These are phyloP conservation scores for Bertia moriformis DNA, from an alignment of 2,329 filamentous ascomycete genomes.

Conservation along the genomic window DNA sequence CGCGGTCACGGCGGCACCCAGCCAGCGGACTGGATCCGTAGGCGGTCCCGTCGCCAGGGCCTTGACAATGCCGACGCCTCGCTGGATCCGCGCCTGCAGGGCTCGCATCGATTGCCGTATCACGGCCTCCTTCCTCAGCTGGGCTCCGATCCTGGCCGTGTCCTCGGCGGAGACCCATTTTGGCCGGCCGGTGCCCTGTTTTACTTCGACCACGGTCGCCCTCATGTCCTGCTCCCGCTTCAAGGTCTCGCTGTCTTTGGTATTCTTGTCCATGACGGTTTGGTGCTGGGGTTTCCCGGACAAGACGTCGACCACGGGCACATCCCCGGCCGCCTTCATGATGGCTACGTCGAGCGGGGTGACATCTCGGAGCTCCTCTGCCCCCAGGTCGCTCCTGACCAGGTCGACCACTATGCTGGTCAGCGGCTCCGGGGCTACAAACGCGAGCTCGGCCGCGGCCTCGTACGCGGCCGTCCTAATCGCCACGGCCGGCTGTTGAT, in stretches of 20 bases:
- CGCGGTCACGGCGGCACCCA: conserved; percentile 63
- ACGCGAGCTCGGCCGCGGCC: conserved; percentile 80
- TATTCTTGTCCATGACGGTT: conserved; percentile 66
- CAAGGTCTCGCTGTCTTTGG: conserved; percentile 85
- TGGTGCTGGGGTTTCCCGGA: conserved; percentile 66
- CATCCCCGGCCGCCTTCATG: conserved; percentile 77
- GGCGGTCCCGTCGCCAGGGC: conserved; percentile 74
- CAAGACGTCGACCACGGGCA: conserved; percentile 77
- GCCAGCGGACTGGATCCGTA: conserved; percentile 79
- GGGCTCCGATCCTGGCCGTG: conserved; percentile 75
- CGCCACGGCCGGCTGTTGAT: conserved; percentile 27
- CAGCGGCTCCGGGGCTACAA: conserved; percentile 75
- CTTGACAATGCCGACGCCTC: conserved; percentile 74
- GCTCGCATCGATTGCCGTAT: conserved; percentile 61
- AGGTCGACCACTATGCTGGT: conserved; percentile 63
- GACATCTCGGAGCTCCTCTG: conserved; percentile 53
- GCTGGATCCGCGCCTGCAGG: conserved; percentile 56
- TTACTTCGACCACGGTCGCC: conserved; percentile 79
- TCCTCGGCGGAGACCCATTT: conserved; percentile 88
- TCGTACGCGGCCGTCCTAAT: conserved; percentile 63
- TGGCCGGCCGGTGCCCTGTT: conserved; percentile 69
- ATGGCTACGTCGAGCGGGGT: conserved; percentile 85
- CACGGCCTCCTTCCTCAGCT: conserved; percentile 70
- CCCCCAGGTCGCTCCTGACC: conserved; percentile 60
- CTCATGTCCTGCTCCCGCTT: conserved; percentile 95